Percentiles rank a stretch among this genome's conserved stretches.
phyloP scores from a whole-genome alignment of 371 early-diverging fungal species.

The Funneliformis caledonium region DNA sequence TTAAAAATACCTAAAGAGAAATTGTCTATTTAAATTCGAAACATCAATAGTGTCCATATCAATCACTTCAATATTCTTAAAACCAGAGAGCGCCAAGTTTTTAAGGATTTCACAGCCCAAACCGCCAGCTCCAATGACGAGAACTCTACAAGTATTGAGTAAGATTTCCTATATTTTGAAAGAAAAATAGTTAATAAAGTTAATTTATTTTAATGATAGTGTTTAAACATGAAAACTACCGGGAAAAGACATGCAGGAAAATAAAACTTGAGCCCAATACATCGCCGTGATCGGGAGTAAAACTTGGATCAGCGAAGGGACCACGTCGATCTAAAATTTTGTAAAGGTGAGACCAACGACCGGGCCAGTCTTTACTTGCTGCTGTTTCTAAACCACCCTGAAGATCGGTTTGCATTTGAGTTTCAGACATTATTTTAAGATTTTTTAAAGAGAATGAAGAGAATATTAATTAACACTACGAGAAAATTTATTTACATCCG shows the following conservation, averaged over 20 bases:
- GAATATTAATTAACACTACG: too few species aligned
- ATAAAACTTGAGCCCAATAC: background rate
- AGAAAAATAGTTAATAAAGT: background rate
- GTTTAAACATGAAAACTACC: background rate
- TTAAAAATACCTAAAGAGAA: conserved; percentile 80
- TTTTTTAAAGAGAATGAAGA: too few species aligned
- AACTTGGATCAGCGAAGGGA: conserved; percentile 30
- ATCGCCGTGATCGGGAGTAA: conserved; percentile 31
- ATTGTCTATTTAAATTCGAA: conserved; percentile 98
- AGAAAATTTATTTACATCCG: too few species aligned
- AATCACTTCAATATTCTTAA: conserved; percentile 83
- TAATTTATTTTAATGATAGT: background rate
- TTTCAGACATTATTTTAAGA: background rate
- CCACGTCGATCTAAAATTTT: conserved; percentile 36
- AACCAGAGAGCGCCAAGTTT: conserved; percentile 68
- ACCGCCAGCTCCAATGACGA: conserved; percentile 67
- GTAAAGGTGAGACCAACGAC: conserved; percentile 28
- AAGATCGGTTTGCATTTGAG: conserved; percentile 29
- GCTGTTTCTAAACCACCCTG: background rate
- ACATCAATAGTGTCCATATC: conserved; percentile 99
- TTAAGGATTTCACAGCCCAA: conserved; percentile 73
- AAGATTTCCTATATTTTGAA: background rate
- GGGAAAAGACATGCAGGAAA: background rate
- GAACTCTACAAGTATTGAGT: conserved; percentile 25
- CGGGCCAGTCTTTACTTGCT: conserved; percentile 34